Evolutionary conservation across 2,329 filamentous ascomycete genomes (phyloP).

Genomic region (Xylaria arbuscula): DNA sequence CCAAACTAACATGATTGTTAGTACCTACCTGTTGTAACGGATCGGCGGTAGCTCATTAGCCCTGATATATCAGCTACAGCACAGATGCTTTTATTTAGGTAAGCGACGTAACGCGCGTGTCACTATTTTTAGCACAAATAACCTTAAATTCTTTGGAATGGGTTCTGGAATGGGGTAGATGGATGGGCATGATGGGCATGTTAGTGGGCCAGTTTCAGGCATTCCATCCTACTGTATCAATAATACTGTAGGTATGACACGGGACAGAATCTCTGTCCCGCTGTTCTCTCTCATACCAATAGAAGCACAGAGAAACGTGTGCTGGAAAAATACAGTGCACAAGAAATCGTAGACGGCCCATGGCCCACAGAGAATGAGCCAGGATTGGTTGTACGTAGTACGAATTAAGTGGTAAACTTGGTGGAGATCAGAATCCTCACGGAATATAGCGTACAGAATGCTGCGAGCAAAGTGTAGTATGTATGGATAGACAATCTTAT

Average conservation of each 20-base stretch:
- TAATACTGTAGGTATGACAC: too few species aligned
- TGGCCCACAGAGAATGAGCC: too few species aligned
- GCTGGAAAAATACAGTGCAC: neutral
- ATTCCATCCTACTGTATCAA: neutral
- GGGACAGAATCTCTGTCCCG: neutral
- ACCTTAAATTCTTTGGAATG: constrained; percentile 38
- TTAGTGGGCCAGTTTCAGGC: constrained; percentile 26
- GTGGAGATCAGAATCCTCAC: neutral
- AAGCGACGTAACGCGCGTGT: constrained; percentile 27
- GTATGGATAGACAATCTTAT: constrained; percentile 31
- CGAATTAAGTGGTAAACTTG: too few species aligned
- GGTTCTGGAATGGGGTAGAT: constrained; percentile 11
- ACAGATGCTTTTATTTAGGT: constrained; percentile 22
- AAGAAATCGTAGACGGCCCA: neutral
- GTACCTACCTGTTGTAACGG: neutral
- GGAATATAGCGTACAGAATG: neutral
- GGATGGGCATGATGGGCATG: neutral
- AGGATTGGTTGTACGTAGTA: neutral
- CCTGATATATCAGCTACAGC: constrained; percentile 1
- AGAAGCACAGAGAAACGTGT: too few species aligned
- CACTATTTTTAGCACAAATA: constrained; percentile 36
- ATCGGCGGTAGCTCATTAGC: constrained; percentile 2
- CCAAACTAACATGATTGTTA: constrained; percentile 3
- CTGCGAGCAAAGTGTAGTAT: neutral
- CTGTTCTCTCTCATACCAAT: neutral